phyloP scores from a whole-genome alignment of 208 protist species.

The Leishmania arabica region DNA sequence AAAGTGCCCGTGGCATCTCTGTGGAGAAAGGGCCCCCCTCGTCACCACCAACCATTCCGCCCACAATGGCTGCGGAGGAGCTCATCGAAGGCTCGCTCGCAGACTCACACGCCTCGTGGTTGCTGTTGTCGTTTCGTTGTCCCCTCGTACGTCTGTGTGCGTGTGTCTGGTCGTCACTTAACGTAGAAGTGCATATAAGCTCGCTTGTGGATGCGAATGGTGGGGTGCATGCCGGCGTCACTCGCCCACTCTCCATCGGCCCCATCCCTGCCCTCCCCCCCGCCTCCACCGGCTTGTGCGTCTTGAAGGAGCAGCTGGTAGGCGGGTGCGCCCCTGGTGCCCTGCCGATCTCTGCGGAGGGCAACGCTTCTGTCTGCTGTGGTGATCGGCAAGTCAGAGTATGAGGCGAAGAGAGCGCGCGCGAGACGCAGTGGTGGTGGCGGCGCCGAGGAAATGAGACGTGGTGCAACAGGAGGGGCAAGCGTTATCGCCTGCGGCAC shows the following conservation, averaged over 20 bases:
- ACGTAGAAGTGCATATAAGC: background rate
- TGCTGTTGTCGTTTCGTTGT: constrained; percentile 4
- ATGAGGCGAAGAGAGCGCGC: background rate
- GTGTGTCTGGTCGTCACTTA: background rate
- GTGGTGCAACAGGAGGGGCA: background rate
- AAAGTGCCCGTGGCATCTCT: background rate
- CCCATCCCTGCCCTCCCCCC: background rate
- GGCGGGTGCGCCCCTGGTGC: background rate
- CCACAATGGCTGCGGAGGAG: background rate
- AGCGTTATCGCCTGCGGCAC: background rate
- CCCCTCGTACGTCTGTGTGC: background rate
- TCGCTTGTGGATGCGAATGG: background rate
- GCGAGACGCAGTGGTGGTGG: background rate
- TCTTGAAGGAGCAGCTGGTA: background rate
- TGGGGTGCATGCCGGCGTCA: background rate
- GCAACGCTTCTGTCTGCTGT: background rate
- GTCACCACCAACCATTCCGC: background rate
- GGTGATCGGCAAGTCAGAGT: background rate
- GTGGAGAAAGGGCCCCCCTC: background rate
- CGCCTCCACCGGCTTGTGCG: too few relatives aligned
- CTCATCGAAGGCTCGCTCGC: background rate
- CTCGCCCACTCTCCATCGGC: background rate
- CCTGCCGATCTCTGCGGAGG: background rate
- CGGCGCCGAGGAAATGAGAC: background rate
- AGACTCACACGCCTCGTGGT: background rate